Base-by-base conservation (phyloP, 345 rosid genomes). In the Acer negundo region DNA sequence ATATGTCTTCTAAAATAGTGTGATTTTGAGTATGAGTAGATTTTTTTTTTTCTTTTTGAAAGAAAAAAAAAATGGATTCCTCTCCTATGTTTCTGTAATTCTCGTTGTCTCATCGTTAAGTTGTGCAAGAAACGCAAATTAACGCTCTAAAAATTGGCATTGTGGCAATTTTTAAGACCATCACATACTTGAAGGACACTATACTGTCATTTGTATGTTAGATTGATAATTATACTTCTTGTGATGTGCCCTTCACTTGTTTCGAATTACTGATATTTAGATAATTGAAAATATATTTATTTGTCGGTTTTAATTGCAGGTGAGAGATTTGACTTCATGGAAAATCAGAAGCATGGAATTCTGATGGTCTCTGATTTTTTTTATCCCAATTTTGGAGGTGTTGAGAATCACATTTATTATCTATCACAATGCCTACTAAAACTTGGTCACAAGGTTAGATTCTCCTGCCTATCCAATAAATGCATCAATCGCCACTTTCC, bases 301-400 rank as follows among this genome's bases (percentile, higher is more conserved):
- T 70, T 51, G 10, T 69, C 12, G 58, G 19, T 61, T 28, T 35
- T 38, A 62, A 17, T 75, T 79, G 82, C 88, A 85, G 89, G 82
- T 64, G 38, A 73, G 78, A 64, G 77, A 64, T 62, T 61, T 23
- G 42, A n/a, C 40, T 26, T 64, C n/a, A 92, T 91, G 96, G 96
- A 70, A 47, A 82, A 79, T 70, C 74, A 80, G 77, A 90, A 86
- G 82, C 93, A 86, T 67, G 89, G 90, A 76, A 86, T 96, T 79
- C 82, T 96, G 78, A 94, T 96, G 97, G 97, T 91, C 66, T 96
- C 98, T 24, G 98, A 96, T 86, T 94, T 96, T 86, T 94, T 92
- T 92, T 96, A 87, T 84, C 98, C 99, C 10, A 96, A 94, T 84
- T 92, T 96, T 63, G 97, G 98, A 67, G 99, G 99, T 61, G 99